Evolutionary conservation across 805 yeast species (phyloP).

Genomic region (Wickerhamiella occidentalis): DNA sequence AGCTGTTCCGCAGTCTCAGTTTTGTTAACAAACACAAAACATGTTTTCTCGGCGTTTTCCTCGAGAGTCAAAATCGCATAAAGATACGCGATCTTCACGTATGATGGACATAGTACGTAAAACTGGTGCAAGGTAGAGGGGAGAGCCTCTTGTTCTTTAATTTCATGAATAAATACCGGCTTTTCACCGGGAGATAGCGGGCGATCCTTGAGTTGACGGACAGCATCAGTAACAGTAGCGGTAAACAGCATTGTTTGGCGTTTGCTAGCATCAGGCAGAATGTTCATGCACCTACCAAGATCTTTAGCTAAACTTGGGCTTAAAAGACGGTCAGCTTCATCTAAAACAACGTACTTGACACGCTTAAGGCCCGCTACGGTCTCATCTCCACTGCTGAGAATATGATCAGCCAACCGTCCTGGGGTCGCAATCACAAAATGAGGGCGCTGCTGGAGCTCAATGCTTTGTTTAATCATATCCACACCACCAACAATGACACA

Average conservation of each 20-base stretch:
- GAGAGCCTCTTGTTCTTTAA: slow-evolving; percentile 63
- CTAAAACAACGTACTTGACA: slow-evolving; percentile 71
- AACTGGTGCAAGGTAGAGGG: slow-evolving; percentile 57
- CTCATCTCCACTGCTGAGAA: slow-evolving; percentile 77
- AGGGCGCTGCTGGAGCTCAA: slow-evolving; percentile 69
- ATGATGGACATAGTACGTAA: slow-evolving; percentile 70
- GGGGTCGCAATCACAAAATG: slow-evolving; percentile 96
- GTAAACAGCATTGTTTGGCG: slow-evolving; percentile 89
- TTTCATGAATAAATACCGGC: slow-evolving; percentile 59
- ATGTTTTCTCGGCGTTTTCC: slow-evolving; percentile 51
- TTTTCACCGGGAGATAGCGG: slow-evolving; percentile 44
- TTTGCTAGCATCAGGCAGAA: slow-evolving; percentile 54
- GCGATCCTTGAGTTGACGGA: slow-evolving; percentile 59
- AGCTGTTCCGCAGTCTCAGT: slow-evolving; percentile 82
- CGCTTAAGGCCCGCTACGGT: slow-evolving; percentile 67
- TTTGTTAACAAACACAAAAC: slow-evolving; percentile 82
- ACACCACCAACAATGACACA: slow-evolving; percentile 88
- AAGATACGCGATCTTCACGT: slow-evolving; percentile 82
- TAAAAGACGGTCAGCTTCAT: slow-evolving; percentile 89
- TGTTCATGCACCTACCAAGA: slow-evolving; percentile 55
- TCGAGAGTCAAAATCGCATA: slow-evolving; percentile 54
- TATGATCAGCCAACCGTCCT: slow-evolving; percentile 89
- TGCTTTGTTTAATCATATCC: slow-evolving; percentile 79
- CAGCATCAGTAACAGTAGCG: slow-evolving; percentile 92
- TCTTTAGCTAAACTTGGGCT: slow-evolving; percentile 76